A percentile compares a stretch with the other conserved stretches of the same genome.
Conservation (phyloP, 192 early-diverging fungal genomes). For the Geosiphon pyriformis region DNA sequence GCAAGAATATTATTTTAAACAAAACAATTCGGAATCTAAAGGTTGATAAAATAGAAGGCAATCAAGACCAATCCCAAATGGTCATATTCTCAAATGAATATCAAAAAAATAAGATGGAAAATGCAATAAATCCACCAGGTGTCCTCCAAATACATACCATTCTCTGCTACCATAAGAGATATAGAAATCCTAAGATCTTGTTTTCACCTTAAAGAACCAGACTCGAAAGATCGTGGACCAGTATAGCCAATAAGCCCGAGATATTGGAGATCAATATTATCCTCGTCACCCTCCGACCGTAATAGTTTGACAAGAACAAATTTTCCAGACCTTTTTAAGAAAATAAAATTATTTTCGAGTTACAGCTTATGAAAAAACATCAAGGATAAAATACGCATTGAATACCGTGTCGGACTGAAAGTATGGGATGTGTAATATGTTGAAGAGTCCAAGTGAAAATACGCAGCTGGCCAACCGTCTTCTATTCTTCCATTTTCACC, state of each 20-base stretch:
- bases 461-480: slow-evolving; percentile 31
- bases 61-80: too few species aligned
- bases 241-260: slow-evolving; percentile 43
- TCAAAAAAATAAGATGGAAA: too few species aligned
- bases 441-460: slow-evolving; percentile 24
- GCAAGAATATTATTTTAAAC: too few species aligned
- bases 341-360: background rate
- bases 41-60: too few species aligned
- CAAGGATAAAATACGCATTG: background rate
- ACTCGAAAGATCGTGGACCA: slow-evolving; percentile 18
- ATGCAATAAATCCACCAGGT: too few species aligned
- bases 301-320: slow-evolving; percentile 48
- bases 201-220: slow-evolving; percentile 18
- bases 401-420: slow-evolving; percentile 6
- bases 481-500: background rate
- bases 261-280: slow-evolving; percentile 56
- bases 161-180: too few species aligned
- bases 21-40: too few species aligned
- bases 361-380: background rate
- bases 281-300: slow-evolving; percentile 32
- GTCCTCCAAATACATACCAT: too few species aligned
- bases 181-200: background rate
- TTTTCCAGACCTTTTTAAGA: slow-evolving; percentile 38
- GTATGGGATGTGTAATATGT: slow-evolving; percentile 1
- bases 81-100: too few species aligned